A percentile compares a stretch with the other conserved stretches of the same genome.
phyloP scores from a whole-genome alignment of 345 rosid species.

The Lenwebbia sp. region DNA sequence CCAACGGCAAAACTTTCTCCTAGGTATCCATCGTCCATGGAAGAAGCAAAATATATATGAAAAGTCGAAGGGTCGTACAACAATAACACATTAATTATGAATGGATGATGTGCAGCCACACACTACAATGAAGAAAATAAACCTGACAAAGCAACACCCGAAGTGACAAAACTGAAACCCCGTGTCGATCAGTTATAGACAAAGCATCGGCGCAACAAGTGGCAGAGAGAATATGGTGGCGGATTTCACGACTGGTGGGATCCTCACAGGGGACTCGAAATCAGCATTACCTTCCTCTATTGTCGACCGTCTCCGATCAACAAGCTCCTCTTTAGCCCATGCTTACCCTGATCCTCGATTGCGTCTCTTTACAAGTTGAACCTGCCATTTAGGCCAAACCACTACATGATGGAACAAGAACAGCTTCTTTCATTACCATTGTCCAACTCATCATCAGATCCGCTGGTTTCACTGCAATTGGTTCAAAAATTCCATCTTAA shows the following conservation, averaged over 20 bases:
- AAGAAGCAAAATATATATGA: not conserved
- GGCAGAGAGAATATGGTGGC: not conserved
- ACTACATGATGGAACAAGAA: conserved; percentile 56
- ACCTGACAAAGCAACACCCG: conserved; percentile 8
- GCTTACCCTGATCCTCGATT: not conserved
- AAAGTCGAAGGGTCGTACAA: not conserved
- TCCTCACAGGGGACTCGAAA: not conserved
- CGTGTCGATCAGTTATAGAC: conserved; percentile 17
- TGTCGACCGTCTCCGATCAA: not conserved
- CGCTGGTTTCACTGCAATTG: conserved; percentile 46
- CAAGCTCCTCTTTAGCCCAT: not conserved
- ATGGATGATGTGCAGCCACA: not conserved
- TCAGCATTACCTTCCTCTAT: not conserved
- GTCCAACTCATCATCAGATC: conserved; percentile 51
- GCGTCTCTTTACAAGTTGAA: not conserved
- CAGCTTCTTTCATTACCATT: conserved; percentile 43
- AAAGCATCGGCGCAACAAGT: conserved; percentile 14
- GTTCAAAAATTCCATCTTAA: conserved; percentile 5
- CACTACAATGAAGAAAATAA: conserved; percentile 1
- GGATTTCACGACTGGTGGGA: not conserved
- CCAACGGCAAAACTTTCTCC: not conserved
- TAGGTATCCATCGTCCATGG: not conserved
- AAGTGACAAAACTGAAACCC: conserved; percentile 33
- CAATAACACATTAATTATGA: not conserved
- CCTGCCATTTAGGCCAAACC: not conserved